Evolutionary conservation across 2,329 filamentous ascomycete genomes (phyloP).

Genomic region (Aureobasidium pullulans): DNA sequence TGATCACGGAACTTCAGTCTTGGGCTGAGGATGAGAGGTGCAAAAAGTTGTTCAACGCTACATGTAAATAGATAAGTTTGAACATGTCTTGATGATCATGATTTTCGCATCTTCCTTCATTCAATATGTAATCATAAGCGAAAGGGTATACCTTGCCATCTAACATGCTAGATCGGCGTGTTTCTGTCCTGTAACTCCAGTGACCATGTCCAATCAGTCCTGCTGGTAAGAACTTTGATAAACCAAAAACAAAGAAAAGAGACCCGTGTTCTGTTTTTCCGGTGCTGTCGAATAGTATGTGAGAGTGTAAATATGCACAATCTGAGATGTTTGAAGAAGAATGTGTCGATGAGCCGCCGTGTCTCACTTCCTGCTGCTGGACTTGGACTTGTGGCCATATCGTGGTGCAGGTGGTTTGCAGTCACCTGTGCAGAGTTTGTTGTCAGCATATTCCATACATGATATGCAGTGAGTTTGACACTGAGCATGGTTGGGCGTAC

Average conservation of each 20-base stretch:
- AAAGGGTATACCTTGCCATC: neutral
- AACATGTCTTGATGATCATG: neutral
- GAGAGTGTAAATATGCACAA: neutral
- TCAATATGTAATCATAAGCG: neutral
- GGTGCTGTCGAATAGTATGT: neutral
- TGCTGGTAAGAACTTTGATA: neutral
- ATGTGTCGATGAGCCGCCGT: neutral
- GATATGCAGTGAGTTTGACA: neutral
- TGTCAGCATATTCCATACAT: neutral
- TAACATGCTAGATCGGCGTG: neutral
- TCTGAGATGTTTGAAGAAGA: neutral
- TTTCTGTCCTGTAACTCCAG: neutral
- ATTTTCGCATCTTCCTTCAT: neutral
- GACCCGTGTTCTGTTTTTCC: neutral
- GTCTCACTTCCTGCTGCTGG: neutral
- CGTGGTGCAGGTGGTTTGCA: conserved; percentile 12
- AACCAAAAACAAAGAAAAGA: neutral
- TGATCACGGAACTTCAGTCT: too few relatives aligned
- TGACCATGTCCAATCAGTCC: neutral
- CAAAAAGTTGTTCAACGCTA: too few relatives aligned
- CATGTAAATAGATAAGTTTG: neutral
- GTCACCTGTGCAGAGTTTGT: conserved; percentile 2
- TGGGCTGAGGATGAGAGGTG: too few relatives aligned
- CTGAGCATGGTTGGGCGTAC: conserved; percentile 23
- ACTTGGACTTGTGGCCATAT: neutral